A percentile compares a stretch with the other conserved stretches of the same genome.
phyloP scores from a whole-genome alignment of 1,284 basidiomycete genomes.

The Ceratobasidium sp. region DNA sequence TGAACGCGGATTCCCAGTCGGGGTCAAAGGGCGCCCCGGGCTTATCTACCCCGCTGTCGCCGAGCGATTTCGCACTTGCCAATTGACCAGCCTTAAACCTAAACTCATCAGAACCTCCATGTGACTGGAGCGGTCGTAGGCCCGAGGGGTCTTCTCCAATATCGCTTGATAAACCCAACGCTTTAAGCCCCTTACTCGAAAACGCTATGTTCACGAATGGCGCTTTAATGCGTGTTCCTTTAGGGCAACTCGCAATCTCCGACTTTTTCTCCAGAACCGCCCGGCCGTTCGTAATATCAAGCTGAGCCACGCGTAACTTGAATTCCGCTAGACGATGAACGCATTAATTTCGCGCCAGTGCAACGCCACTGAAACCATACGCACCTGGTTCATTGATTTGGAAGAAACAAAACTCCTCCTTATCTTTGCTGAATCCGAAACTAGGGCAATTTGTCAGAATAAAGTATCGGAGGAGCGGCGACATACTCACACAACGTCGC shows the following conservation, averaged over 20 bases:
- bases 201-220: slow-evolving; percentile 42
- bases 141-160: slow-evolving; percentile 50
- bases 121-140: too few species aligned
- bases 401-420: slow-evolving; percentile 24
- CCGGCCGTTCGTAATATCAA: not conserved
- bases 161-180: slow-evolving; percentile 49
- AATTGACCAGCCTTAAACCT: slow-evolving; percentile 49
- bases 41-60: slow-evolving; percentile 44
- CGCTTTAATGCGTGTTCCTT: slow-evolving; percentile 9
- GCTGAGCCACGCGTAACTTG: not conserved
- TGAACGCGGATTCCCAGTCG: slow-evolving; percentile 49
- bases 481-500: slow-evolving; percentile 41
- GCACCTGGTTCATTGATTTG: not conserved
- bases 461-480: too few species aligned
- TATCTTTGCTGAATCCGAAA: slow-evolving; percentile 8
- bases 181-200: slow-evolving; percentile 38
- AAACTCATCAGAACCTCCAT: too few species aligned
- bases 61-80: slow-evolving; percentile 46
- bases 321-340: not conserved
- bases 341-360: too few species aligned
- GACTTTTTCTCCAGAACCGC: too few species aligned
- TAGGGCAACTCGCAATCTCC: too few species aligned
- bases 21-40: not conserved
- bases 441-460: too few species aligned
- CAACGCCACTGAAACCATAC: too few species aligned